Base-by-base conservation (phyloP, 306 rosid species). In the Sophora flavescens region DNA sequence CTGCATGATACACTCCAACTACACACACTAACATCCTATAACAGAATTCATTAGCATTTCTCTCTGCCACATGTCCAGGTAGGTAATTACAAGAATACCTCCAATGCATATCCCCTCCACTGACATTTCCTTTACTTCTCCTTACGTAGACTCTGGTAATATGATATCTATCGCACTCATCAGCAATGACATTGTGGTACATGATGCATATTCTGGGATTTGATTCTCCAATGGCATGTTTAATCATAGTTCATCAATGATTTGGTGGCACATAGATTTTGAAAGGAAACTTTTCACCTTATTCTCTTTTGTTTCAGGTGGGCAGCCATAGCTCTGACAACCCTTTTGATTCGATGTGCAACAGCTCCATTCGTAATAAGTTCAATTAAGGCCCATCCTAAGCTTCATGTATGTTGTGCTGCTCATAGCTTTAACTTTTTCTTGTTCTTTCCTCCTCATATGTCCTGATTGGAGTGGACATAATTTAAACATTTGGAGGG, bases 301-400 rank as follows among this genome's bases (percentile, higher is more conserved):
- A 54, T 76, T 41, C 53, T 73, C 72, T 36, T 39, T 80, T 77
- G 39, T 79, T 84, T 81, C 88, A 95, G 99, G 99, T 92, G 97
- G 97, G 92, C 89, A 45, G 62, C 91, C 74, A 92, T 95, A 70
- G 96, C 67, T 54, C 39, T 91, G 48, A 78, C 97, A 65, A 89
- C 97, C 51, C 61, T 95, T 18, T 3, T 89, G 74, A 91, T 95
- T 83, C 97, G 97, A 64, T 52, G 76, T 0, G 81, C 86, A 36
- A 89, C 96, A 6, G 14, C 86, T 79, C 97, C 97, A 8, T 89
- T 92, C 80, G 52, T 88, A 70, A 82, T 95, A 60, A 83, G 90
- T 86, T 96, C 89, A 83, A 90, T 89, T 22, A 95, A 95, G 84
- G 87, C 97, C 73, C 85, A 96, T 18, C 68, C 92, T 63, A 92